Evolutionary conservation across 345 rosid genomes (phyloP).

Genomic region (Bruguiera sexangula): DNA sequence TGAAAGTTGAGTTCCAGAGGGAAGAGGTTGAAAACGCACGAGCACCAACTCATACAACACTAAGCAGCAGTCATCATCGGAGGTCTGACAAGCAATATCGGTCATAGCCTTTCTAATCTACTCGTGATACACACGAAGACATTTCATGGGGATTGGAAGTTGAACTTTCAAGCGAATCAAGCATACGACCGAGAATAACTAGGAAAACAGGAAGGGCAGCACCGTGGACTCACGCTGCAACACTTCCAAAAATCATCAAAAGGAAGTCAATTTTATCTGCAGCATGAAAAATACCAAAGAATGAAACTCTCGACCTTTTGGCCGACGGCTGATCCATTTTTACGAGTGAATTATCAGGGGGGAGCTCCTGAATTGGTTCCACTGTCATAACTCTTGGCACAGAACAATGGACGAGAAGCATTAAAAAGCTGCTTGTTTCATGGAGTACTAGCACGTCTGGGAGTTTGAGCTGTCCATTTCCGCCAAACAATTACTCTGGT

Average conservation of each 20-base stretch:
- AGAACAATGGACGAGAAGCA: neutral
- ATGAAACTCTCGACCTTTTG: conserved; percentile 37
- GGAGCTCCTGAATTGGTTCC: conserved; percentile 23
- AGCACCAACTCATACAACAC: no score
- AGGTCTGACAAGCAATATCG: no score
- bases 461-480: conserved; percentile 8
- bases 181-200: conserved; percentile 58
- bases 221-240: conserved; percentile 67
- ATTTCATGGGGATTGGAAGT: conserved; percentile 47
- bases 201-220: conserved; percentile 70
- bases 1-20: no score
- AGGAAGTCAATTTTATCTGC: conserved; percentile 52
- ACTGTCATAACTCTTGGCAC: conserved; percentile 3
- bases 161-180: conserved; percentile 63
- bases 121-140: conserved; percentile 61
- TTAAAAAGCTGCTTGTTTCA: conserved; percentile 2
- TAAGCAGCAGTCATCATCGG: no score
- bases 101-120: conserved; percentile 8
- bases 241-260: conserved; percentile 56
- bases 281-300: conserved; percentile 59
- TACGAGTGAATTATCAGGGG: conserved; percentile 3
- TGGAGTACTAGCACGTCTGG: conserved; percentile 5
- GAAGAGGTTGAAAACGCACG: no score
- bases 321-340: conserved; percentile 2
- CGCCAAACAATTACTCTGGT: conserved; percentile 32